Base-by-base conservation (phyloP, 805 yeast genomes). In the Candida vaughaniae region DNA sequence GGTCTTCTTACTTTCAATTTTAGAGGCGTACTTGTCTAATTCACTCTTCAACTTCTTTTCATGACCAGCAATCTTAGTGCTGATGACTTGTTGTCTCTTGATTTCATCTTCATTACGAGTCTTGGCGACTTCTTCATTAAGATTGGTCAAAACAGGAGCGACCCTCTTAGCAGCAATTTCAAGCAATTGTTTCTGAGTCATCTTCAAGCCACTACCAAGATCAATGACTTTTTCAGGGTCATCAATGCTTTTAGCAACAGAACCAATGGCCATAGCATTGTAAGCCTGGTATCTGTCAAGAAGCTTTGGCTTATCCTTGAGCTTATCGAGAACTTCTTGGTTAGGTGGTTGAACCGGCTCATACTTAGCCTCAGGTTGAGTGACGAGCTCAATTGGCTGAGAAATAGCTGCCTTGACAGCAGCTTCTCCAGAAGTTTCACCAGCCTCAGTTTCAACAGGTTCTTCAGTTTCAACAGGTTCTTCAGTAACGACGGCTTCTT, bases 151-250 rank as follows among this genome's bases (percentile, higher is more conserved):
- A 25, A 76, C 71, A 4, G 82, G 82, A 22, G 75, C 73, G 25
- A 77, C 78, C 46, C 81, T 66, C 45, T 62, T 63, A 26, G 73
- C 71, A 16, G 82, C 82, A 50, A 77, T 71, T 34, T 66, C 81
- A 47, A 74, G 62, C 43, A 77, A 68, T 53, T 76, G 78, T 37
- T 69, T 71, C 47, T 77, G 78, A 31, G 81, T 71, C 64, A 77
- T 62, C 31, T 53, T 62, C 53, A 76, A 64, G 14, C 81, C 81
- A 30, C 73, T 69, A 38, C 82, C 82, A 43, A 77, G 60, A 46
- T 73, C 71, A 45, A 76, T 56, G 16, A 68, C 54, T 55, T 73
- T 65, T 45, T 71, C 68, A 2, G 77, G 75, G 48, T 74, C 77
- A 39, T 69, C 73, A 41, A 75, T 60, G 29, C 55, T 58, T 25